Evolutionary conservation across 257 asterid species (phyloP).

Genomic region (Nicotiana paniculata): DNA sequence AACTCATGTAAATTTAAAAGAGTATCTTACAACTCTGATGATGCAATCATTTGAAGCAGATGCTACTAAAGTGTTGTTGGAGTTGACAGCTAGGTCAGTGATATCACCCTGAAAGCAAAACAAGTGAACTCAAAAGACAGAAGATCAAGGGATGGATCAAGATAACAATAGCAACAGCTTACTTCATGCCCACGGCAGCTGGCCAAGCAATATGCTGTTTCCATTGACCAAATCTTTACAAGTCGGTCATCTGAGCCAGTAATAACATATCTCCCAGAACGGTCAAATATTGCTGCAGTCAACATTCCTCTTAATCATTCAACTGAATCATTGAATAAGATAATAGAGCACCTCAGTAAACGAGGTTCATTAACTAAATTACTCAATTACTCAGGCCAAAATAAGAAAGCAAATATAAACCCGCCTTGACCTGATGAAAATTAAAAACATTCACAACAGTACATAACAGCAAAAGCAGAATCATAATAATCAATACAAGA

Average conservation of each 20-base stretch:
- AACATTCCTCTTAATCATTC: constrained; percentile 11
- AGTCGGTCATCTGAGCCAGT: constrained; percentile 99
- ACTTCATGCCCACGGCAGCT: constrained; percentile 99
- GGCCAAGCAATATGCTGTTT: constrained; percentile 92
- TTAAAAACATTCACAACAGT: not conserved
- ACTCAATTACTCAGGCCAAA: not conserved
- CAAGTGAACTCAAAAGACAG: constrained; percentile 16
- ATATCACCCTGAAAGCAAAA: constrained; percentile 75
- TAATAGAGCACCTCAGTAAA: not conserved
- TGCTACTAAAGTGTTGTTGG: constrained; percentile 84
- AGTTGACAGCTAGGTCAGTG: constrained; percentile 94
- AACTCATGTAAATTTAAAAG: not conserved
- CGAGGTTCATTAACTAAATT: constrained; percentile 1
- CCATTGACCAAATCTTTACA: constrained; percentile 98
- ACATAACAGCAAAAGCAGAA: not conserved
- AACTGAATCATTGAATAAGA: not conserved
- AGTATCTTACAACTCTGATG: constrained; percentile 79
- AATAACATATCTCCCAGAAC: constrained; percentile 89
- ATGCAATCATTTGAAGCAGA: constrained; percentile 92
- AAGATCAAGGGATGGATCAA: constrained; percentile 6
- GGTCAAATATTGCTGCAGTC: constrained; percentile 79
- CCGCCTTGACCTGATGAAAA: not conserved
- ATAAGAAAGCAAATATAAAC: not conserved
- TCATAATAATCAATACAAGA: not conserved
- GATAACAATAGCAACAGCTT: constrained; percentile 24